A percentile compares a stretch with the other conserved stretches of the same genome.
Conservation (phyloP, 208 protist genomes). For the Kentomonas sorsogonicus region DNA sequence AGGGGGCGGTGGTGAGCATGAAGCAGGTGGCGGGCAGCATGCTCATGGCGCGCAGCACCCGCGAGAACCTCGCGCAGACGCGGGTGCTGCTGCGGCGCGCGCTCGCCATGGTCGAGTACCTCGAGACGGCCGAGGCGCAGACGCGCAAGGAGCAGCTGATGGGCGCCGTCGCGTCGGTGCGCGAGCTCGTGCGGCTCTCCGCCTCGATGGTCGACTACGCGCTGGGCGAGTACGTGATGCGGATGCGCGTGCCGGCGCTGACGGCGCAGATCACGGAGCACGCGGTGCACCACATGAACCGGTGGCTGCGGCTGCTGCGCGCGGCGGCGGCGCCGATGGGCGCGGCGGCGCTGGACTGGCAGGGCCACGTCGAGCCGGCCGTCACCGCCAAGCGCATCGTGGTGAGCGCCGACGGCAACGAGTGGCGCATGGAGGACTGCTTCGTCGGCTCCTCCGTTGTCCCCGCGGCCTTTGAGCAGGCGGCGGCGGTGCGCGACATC, state of each 20-base stretch:
- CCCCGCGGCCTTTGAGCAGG: slow-evolving; percentile 49
- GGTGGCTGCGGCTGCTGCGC: slow-evolving; percentile 71
- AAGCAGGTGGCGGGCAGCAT: slow-evolving; percentile 61
- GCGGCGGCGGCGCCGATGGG: slow-evolving; percentile 64
- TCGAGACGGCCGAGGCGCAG: slow-evolving; percentile 77
- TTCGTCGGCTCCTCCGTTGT: slow-evolving; percentile 44
- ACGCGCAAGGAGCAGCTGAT: slow-evolving; percentile 67
- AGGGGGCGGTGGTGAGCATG: slow-evolving; percentile 68
- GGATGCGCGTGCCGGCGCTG: slow-evolving; percentile 66
- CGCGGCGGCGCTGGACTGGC: slow-evolving; percentile 53
- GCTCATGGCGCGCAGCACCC: slow-evolving; percentile 51
- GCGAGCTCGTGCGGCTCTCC: slow-evolving; percentile 59
- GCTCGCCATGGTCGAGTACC: slow-evolving; percentile 64
- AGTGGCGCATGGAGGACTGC: slow-evolving; percentile 66
- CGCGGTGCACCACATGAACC: slow-evolving; percentile 76
- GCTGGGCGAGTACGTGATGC: slow-evolving; percentile 81
- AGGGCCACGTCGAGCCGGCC: slow-evolving; percentile 44
- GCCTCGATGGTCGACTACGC: slow-evolving; percentile 68
- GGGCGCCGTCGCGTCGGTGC: slow-evolving; percentile 65
- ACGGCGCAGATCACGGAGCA: slow-evolving; percentile 53
- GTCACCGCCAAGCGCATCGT: slow-evolving; percentile 37
- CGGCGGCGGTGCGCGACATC: slow-evolving; percentile 41
- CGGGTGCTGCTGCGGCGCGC: slow-evolving; percentile 39
- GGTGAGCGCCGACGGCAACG: slow-evolving; percentile 32
- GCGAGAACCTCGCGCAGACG: slow-evolving; percentile 56